phyloP scores from a whole-genome alignment of 2,329 filamentous ascomycete genomes.

The Xylariaceae sp. region DNA sequence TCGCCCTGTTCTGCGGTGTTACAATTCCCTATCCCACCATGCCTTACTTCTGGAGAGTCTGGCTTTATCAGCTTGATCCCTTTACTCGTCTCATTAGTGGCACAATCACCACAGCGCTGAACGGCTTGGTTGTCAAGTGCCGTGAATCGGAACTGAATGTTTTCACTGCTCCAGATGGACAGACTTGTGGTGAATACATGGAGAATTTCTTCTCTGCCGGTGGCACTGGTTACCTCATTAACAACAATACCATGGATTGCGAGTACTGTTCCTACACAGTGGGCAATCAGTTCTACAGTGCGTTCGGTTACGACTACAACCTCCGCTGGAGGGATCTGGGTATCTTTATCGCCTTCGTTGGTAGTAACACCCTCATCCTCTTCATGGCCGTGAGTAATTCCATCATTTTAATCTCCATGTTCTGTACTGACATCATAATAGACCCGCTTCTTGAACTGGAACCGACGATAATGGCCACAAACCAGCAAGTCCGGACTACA shows the following conservation, averaged over 20 bases:
- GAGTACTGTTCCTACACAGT: slow-evolving; percentile 78
- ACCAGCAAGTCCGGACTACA: too few species aligned
- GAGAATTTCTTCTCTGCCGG: slow-evolving; percentile 61
- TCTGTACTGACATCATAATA: slow-evolving; percentile 24
- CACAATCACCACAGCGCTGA: slow-evolving; percentile 74
- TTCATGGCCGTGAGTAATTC: slow-evolving; percentile 45
- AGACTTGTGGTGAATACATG: slow-evolving; percentile 76
- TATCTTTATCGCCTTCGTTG: slow-evolving; percentile 73
- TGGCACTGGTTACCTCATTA: slow-evolving; percentile 67
- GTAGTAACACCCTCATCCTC: slow-evolving; percentile 66
- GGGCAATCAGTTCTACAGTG: slow-evolving; percentile 75
- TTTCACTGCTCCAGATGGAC: slow-evolving; percentile 63
- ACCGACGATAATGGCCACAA: slow-evolving; percentile 38
- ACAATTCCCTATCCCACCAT: slow-evolving; percentile 76
- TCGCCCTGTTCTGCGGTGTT: slow-evolving; percentile 83
- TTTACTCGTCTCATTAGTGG: slow-evolving; percentile 79
- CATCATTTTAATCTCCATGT: background rate
- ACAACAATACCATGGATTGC: slow-evolving; percentile 63
- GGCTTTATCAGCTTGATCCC: slow-evolving; percentile 79
- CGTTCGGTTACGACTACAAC: slow-evolving; percentile 62
- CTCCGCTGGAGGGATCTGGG: slow-evolving; percentile 79
- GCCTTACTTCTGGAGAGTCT: slow-evolving; percentile 71
- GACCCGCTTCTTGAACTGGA: slow-evolving; percentile 52
- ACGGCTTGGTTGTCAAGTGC: slow-evolving; percentile 62
- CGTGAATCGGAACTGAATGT: slow-evolving; percentile 56